Base-by-base conservation (phyloP, 371 early-diverging fungal genomes). In the Cokeromyces recurvatus region DNA sequence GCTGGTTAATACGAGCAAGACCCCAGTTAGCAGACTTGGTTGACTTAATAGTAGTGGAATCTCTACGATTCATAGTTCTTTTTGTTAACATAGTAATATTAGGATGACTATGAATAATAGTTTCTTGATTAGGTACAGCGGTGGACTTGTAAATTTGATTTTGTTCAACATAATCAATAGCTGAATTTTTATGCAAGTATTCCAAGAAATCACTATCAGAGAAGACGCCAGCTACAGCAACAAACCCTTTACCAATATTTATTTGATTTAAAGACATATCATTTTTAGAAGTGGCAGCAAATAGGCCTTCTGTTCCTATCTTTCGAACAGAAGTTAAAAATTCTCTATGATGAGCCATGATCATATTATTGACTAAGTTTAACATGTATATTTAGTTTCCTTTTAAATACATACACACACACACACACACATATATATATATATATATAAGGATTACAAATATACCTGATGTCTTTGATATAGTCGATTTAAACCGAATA, bases 21-120 rank as follows among this genome's bases (percentile, higher is more conserved):
- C 84, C 85, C 82, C 82, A 85, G 37, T 73, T 70, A 4, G 81
- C 62, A 12, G 71, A 20, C 20, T 27, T 39, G 3, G 14, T 39
- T 23, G 43, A n/a, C 10, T 25, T 48, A 1, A 34, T 17, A 4
- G 10, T 24, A 11, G 20, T 34, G n/a, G n/a, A n/a, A n/a, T n/a
- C n/a, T n/a, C n/a, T n/a, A 2, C 5, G 10, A 21, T 31, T 51
- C 19, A 23, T 29, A 29, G n/a, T 29, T 27, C 21, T 27, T 22
- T 38, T 9, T 44, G 29, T 38, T 20, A 29, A 20, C 29, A 34
- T 16, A 21, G 19, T n/a, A 17, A 14, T 38, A 29, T 11, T 29
- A 11, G 5, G 5, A 8, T 29, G 29, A 29, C 8, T 5, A 11
- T 29, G 11, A 11, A 29, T 5, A 11, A 29, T 11, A 11, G 29